Evolutionary conservation across 352 stramenopile species (phyloP), one percentile per base, ranked within the genome.

Genomic region (Thraustochytrium striatum): DNA sequence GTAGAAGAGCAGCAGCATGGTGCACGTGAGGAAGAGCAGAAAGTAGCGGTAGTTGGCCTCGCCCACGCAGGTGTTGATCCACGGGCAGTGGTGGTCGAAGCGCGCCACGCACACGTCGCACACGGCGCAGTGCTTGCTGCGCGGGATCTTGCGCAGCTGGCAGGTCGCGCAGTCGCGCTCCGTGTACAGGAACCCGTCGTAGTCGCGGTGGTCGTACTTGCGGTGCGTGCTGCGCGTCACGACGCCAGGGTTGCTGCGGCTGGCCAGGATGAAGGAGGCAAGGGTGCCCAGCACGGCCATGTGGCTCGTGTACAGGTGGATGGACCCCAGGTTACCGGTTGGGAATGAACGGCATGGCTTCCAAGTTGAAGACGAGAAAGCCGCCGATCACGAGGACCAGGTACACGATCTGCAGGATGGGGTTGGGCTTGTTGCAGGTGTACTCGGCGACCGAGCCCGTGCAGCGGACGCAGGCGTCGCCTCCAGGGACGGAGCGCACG

Each of bases 21-120:
- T 80, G 47, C 55, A 58, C 21, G 30, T 7, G 8, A 80, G 25
- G 43, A 80, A 80, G 28, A 32, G 53, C 11, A 98, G 85, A 82
- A 99, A 99, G 57, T 86, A 91, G 52, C 87, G 81, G 86, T 98
- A 93, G 87, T 98, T 99, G 38, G 90, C 86, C 43, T 91, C 87
- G 11, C 94, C 96, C 59, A 99, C 91, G 72, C 93, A 97, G 86
- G 94, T 98, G 53, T 91, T 89, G n/a, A 92, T 85, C 88, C 88
- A 95, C 16, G 90, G 90, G 86, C 91, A 96, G 82, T 95, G 89
- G 78, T 90, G 87, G 80, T 90, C 87, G 53, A 90, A 90, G 72
- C 32, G 16, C 16, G 59, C 58, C 58, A 81, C 72, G 25, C 72
- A 81, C 25, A 52, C 28, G 52, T 82, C 30, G 62, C 72, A 81